phyloP scores from a whole-genome alignment of 306 rosid species.

The Begonia loranthoides region DNA sequence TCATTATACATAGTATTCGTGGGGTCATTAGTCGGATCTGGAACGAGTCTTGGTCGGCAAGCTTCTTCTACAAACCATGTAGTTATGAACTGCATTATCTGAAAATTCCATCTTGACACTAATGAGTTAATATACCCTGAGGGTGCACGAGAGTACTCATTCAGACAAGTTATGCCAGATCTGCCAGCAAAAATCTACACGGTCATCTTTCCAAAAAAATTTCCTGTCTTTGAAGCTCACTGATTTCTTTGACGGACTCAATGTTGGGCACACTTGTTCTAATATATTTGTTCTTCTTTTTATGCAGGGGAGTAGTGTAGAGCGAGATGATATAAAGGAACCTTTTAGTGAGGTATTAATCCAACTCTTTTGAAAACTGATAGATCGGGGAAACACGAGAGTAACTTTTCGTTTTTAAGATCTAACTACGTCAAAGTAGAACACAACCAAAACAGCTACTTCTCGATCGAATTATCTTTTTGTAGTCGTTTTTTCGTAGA shows the following conservation, averaged over 20 bases:
- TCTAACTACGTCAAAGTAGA: too few species aligned
- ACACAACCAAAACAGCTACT: conserved; percentile 2
- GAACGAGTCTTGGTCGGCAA: conserved; percentile 92
- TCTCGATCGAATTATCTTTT: conserved; percentile 10
- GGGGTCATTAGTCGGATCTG: conserved; percentile 71
- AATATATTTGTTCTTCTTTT: not conserved
- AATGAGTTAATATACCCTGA: conserved; percentile 72
- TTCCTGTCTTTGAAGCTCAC: not conserved
- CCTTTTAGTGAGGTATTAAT: conserved; percentile 99
- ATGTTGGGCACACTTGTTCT: not conserved
- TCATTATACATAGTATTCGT: too few species aligned
- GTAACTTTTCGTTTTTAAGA: too few species aligned
- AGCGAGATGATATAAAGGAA: conserved; percentile 73
- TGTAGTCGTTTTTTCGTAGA: too few species aligned
- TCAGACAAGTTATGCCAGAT: conserved; percentile 70
- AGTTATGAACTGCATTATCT: conserved; percentile 85
- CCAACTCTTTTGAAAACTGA: too few species aligned
- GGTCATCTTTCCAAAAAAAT: conserved; percentile 66
- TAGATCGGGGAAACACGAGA: too few species aligned
- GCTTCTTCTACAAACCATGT: conserved; percentile 94
- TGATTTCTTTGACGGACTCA: not conserved
- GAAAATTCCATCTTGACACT: conserved; percentile 91
- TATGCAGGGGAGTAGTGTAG: conserved; percentile 98
- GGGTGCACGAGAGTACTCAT: conserved; percentile 66
- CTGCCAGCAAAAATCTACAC: conserved; percentile 81